Evolutionary conservation across 805 yeast species (phyloP).

Genomic region (Lipomyces kockii): DNA sequence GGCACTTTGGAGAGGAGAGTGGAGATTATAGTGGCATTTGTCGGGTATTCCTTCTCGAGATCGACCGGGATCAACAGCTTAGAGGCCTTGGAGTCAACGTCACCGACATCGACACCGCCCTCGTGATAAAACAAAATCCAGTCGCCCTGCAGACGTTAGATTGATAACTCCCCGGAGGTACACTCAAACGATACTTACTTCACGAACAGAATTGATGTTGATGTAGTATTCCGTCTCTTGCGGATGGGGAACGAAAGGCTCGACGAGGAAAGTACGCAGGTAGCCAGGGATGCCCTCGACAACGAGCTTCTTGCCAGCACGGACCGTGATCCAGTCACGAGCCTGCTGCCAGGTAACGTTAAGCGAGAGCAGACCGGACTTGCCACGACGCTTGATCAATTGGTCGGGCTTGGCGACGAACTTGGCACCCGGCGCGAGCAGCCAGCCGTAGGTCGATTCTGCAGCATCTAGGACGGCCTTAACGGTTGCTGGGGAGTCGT

Average conservation of each 20-base stretch:
- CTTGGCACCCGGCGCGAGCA: constrained; percentile 45
- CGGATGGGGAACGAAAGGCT: constrained; percentile 55
- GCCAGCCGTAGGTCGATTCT: constrained; percentile 51
- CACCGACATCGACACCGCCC: constrained; percentile 56
- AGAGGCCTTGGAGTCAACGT: constrained; percentile 53
- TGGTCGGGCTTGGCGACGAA: constrained; percentile 56
- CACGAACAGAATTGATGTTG: constrained; percentile 55
- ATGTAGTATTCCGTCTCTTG: constrained; percentile 54
- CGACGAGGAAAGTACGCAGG: constrained; percentile 51
- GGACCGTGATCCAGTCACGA: constrained; percentile 51
- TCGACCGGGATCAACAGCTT: constrained; percentile 52
- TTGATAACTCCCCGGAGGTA: neutral
- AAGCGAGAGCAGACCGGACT: constrained; percentile 51
- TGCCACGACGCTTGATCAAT: constrained; percentile 54
- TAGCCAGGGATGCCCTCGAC: constrained; percentile 51
- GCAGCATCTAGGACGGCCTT: constrained; percentile 44
- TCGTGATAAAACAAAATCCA: constrained; percentile 55
- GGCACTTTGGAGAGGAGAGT: constrained; percentile 50
- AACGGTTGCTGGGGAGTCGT: constrained; percentile 36
- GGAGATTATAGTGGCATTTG: constrained; percentile 45
- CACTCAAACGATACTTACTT: constrained; percentile 28
- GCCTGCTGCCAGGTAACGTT: constrained; percentile 53
- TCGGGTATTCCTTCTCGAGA: constrained; percentile 49
- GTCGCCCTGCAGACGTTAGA: constrained; percentile 45
- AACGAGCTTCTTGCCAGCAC: constrained; percentile 49